Evolutionary conservation across 352 stramenopile genomes (phyloP).

Genomic region (Ophiocytium majus): DNA sequence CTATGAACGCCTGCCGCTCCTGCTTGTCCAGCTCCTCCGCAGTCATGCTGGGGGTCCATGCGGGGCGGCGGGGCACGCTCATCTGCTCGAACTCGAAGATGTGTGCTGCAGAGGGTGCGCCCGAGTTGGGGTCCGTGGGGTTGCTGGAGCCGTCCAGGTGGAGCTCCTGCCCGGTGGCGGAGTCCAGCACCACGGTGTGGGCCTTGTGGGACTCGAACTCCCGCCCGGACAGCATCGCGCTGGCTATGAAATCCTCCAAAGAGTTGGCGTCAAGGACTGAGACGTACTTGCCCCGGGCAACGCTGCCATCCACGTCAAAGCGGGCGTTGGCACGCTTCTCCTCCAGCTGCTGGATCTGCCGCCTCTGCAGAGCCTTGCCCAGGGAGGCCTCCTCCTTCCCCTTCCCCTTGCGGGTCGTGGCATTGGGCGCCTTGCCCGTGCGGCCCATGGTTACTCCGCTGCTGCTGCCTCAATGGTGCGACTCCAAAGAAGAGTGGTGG

Average conservation of each 20-base stretch:
- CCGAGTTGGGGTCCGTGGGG: background rate
- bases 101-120: constrained; percentile 57
- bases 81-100: constrained; percentile 87
- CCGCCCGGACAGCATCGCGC: constrained; percentile 78
- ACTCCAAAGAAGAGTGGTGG: too few relatives aligned
- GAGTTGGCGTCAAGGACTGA: constrained; percentile 58
- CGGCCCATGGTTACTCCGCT: constrained; percentile 1
- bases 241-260: constrained; percentile 85
- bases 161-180: constrained; percentile 39
- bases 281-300: constrained; percentile 48
- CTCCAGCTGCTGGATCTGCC: constrained; percentile 31
- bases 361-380: constrained; percentile 50
- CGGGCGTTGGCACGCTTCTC: constrained; percentile 32
- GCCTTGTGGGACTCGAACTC: constrained; percentile 85
- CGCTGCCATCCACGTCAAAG: constrained; percentile 54
- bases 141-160: constrained; percentile 33
- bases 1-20: constrained; percentile 96
- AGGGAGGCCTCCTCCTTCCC: constrained; percentile 38
- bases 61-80: constrained; percentile 88
- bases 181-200: constrained; percentile 64
- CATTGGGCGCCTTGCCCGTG: background rate
- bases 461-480: too few relatives aligned
- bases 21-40: constrained; percentile 85
- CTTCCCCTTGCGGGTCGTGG: background rate
- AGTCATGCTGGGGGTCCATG: constrained; percentile 90